Evolutionary conservation across 164 flowering plant genomes (phyloP).

Genomic region (Stephania japonica): DNA sequence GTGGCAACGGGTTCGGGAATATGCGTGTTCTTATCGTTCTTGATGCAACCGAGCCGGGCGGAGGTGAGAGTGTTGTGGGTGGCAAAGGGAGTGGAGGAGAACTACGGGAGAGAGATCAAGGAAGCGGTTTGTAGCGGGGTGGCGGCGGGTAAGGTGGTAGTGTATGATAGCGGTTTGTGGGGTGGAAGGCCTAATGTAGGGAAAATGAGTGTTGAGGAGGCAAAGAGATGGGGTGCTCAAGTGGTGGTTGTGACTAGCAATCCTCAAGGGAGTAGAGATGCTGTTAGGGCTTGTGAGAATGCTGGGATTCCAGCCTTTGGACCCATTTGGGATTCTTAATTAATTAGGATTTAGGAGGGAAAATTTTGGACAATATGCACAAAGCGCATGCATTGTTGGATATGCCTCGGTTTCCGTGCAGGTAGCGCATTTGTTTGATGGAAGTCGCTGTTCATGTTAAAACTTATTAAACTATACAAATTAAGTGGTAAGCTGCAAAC

Average conservation of each 20-base stretch:
- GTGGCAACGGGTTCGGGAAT: constrained; percentile 76
- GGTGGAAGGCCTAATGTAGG: constrained; percentile 54
- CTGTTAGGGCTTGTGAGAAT: constrained; percentile 47
- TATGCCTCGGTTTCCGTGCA: too few species aligned
- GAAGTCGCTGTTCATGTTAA: too few species aligned
- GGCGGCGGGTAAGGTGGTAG: constrained; percentile 48
- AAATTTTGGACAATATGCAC: too few species aligned
- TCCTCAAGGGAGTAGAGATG: constrained; percentile 67
- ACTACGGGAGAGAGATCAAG: constrained; percentile 48
- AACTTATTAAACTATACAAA: too few species aligned
- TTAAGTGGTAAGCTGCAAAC: too few species aligned
- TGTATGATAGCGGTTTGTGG: constrained; percentile 45
- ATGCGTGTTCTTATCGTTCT: constrained; percentile 34
- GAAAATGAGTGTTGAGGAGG: constrained; percentile 42
- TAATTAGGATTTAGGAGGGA: not conserved
- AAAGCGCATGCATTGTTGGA: too few species aligned
- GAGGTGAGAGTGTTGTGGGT: constrained; percentile 58
- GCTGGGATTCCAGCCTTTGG: constrained; percentile 59
- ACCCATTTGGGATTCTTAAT: constrained; percentile 68
- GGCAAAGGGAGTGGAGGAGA: constrained; percentile 49
- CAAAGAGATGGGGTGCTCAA: constrained; percentile 46
- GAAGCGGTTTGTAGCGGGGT: constrained; percentile 36
- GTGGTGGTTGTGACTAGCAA: constrained; percentile 64
- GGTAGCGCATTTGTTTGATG: too few species aligned
- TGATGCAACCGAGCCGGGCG: constrained; percentile 19